These are phyloP conservation scores for Chytriomyces sp. DNA, from an alignment of 192 early-diverging fungal genomes.

Conservation along the genomic window DNA sequence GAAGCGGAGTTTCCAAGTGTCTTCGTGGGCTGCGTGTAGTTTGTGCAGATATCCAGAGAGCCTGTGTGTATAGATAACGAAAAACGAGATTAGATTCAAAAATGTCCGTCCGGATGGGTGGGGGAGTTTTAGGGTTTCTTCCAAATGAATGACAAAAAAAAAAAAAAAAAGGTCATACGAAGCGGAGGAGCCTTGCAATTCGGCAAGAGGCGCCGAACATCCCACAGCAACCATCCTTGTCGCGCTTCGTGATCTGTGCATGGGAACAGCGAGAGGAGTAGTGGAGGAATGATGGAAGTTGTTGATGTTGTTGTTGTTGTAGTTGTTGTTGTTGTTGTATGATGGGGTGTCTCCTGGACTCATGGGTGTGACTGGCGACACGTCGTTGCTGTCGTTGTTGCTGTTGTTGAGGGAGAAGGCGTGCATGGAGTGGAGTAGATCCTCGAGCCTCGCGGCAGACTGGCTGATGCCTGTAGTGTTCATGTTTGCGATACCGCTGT, in stretches of 20 bases:
- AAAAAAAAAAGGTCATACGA: not conserved
- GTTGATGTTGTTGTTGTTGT: not conserved
- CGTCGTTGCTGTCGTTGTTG: too few species aligned
- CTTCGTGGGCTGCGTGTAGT: not conserved
- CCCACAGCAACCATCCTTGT: not conserved
- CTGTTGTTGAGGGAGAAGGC: too few species aligned
- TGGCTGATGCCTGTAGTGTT: not conserved
- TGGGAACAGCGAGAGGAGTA: not conserved
- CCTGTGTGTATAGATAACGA: too few species aligned
- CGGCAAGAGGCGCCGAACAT: not conserved
- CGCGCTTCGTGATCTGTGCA: not conserved
- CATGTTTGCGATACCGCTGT: not conserved
- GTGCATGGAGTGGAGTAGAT: not conserved
- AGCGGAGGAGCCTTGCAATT: not conserved
- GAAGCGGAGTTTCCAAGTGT: conserved; percentile 6
- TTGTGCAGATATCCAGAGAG: too few species aligned
- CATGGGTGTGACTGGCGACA: not conserved
- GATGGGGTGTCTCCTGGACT: too few species aligned
- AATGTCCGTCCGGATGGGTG: too few species aligned
- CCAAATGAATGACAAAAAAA: too few species aligned
- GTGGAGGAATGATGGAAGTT: not conserved
- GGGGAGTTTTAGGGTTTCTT: too few species aligned
- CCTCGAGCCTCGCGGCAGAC: not conserved
- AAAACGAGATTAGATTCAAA: too few species aligned
- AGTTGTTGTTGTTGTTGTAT: too few species aligned